These are phyloP conservation scores for Corymbia calophylla DNA, from an alignment of 441 rosid genomes.

Conservation along the genomic window DNA sequence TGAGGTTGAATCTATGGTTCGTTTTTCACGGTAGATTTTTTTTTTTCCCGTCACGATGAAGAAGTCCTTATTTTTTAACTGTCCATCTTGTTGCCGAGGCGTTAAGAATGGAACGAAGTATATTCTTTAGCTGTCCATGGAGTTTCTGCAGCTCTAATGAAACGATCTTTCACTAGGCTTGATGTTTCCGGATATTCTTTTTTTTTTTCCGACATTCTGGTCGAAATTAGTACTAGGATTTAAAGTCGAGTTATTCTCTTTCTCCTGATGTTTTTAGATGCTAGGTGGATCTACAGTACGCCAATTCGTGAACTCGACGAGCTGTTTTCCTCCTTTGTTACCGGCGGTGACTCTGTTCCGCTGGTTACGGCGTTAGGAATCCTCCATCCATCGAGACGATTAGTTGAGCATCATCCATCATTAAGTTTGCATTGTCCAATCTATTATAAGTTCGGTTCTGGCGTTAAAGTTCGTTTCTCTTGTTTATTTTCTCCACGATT, in stretches of 20 bases:
- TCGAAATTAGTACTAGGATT: background rate
- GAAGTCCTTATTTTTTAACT: background rate
- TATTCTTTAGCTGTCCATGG: no score
- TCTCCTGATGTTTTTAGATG: background rate
- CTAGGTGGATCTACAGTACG: background rate
- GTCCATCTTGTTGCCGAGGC: background rate
- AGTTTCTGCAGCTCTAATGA: background rate
- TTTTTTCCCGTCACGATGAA: background rate
- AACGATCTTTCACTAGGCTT: background rate
- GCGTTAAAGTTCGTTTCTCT: background rate
- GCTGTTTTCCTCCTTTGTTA: background rate
- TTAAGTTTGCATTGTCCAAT: no score
- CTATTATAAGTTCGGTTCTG: background rate
- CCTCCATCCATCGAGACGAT: background rate
- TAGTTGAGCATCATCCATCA: background rate
- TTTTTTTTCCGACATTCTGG: background rate
- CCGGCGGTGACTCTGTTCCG: background rate
- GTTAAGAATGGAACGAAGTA: background rate
- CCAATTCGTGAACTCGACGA: background rate
- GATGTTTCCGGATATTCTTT: background rate
- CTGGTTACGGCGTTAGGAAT: background rate
- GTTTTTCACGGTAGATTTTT: background rate
- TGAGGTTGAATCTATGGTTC: background rate
- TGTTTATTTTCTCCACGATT: background rate
- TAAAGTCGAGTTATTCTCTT: background rate